Evolutionary conservation across 2,329 filamentous ascomycete genomes (phyloP).

Genomic region (Xylaria sp.): DNA sequence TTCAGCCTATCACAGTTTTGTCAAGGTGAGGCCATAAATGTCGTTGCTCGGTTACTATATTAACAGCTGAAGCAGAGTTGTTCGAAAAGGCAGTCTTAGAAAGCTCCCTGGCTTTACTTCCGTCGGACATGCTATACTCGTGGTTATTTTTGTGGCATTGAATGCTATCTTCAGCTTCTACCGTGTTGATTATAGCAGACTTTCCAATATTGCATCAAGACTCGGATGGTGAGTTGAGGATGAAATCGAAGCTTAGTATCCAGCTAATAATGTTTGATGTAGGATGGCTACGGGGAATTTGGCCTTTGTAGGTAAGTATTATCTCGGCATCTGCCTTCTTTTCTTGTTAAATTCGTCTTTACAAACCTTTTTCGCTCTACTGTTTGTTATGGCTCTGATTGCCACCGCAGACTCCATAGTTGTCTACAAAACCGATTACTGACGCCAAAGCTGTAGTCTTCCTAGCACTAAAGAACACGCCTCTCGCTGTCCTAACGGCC

Average conservation of each 20-base stretch:
- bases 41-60: neutral
- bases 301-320: conserved; percentile 38
- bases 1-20: conserved; percentile 38
- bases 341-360: neutral
- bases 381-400: neutral
- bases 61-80: conserved; percentile 32
- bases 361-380: neutral
- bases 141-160: conserved; percentile 49
- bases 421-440: neutral
- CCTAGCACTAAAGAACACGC: conserved; percentile 60
- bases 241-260: neutral
- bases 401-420: neutral
- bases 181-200: conserved; percentile 38
- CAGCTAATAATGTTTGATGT: conserved; percentile 35
- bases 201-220: conserved; percentile 46
- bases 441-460: conserved; percentile 53
- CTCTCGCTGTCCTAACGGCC: conserved; percentile 54
- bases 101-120: conserved; percentile 53
- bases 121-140: conserved; percentile 51
- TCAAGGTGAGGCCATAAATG: conserved; percentile 39
- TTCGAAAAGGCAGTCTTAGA: conserved; percentile 45
- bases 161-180: conserved; percentile 51
- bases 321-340: neutral
- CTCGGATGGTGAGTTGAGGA: conserved; percentile 46
- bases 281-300: conserved; percentile 60